Conservation (phyloP, 2,329 filamentous ascomycete genomes). For the Fusarium heterosporum region DNA sequence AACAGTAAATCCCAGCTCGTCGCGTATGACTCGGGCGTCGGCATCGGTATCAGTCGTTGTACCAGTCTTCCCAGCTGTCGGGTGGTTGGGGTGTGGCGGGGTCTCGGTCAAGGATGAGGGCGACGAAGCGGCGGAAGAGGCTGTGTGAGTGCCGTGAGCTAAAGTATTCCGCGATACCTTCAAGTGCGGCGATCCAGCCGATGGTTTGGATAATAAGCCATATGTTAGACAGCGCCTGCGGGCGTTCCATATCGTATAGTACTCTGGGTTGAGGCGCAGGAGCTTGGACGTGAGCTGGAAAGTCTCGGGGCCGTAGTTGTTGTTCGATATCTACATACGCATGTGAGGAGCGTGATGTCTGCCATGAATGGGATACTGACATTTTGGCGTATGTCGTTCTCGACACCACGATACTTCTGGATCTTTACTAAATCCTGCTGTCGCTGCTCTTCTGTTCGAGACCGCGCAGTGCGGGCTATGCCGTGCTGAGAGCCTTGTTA, state of each 20-base stretch:
- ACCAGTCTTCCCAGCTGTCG: conserved; percentile 65
- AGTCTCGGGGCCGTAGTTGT: conserved; percentile 65
- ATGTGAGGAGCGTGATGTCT: conserved; percentile 29
- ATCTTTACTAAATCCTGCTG: conserved; percentile 81
- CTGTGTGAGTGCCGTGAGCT: conserved; percentile 68
- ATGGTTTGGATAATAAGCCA: conserved; percentile 67
- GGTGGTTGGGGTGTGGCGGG: conserved; percentile 60
- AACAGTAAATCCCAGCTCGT: conserved; percentile 85
- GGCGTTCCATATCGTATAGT: conserved; percentile 92
- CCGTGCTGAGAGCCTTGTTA: conserved; percentile 74
- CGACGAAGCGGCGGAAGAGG: conserved; percentile 71
- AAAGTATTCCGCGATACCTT: conserved; percentile 66
- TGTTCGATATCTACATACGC: conserved; percentile 52
- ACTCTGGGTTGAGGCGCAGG: conserved; percentile 83
- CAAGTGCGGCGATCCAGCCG: conserved; percentile 64
- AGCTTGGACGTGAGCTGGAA: conserved; percentile 79
- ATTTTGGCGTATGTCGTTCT: conserved; percentile 74
- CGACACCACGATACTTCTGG: conserved; percentile 77
- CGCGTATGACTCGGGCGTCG: conserved; percentile 68
- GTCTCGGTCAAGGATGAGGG: conserved; percentile 65
- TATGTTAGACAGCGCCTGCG: conserved; percentile 77
- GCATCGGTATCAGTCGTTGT: conserved; percentile 57
- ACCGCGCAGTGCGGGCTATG: conserved; percentile 74
- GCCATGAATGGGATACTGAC: conserved; percentile 54
- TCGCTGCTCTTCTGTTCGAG: conserved; percentile 75